Evolutionary conservation across 2,329 filamentous ascomycete genomes (phyloP).

Genomic region (Xylariaceae sp.): DNA sequence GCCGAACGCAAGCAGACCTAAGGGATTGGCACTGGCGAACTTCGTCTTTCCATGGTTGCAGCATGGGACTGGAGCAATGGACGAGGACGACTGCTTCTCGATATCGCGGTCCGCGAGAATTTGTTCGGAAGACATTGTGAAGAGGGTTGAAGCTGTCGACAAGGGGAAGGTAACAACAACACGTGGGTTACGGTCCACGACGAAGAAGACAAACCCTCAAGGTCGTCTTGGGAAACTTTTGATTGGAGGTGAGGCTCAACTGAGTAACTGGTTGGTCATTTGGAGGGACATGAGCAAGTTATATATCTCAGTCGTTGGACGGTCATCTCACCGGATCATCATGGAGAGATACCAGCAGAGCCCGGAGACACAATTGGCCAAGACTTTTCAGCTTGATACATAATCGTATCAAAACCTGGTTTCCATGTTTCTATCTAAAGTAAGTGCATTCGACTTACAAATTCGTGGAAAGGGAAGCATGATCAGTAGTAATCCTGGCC

Average conservation of each 20-base stretch:
- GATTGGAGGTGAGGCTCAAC: constrained; percentile 10
- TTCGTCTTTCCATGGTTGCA: constrained; percentile 20
- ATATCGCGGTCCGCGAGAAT: constrained; percentile 23
- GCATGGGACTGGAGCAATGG: constrained; percentile 12
- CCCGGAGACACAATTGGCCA: constrained; percentile 14
- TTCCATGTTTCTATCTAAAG: background rate
- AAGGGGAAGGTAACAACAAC: constrained; percentile 6
- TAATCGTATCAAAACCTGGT: background rate
- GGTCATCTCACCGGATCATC: constrained; percentile 10
- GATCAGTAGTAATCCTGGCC: constrained; percentile 22
- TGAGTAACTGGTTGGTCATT: background rate
- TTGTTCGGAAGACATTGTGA: constrained; percentile 19
- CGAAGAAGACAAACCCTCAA: constrained; percentile 18
- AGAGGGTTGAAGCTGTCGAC: constrained; percentile 8
- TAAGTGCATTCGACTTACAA: background rate
- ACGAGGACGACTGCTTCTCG: constrained; percentile 22
- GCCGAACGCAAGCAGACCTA: constrained; percentile 36
- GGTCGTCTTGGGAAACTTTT: constrained; percentile 10
- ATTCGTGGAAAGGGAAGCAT: constrained; percentile 6
- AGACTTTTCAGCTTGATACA: constrained; percentile 10
- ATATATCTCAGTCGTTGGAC: constrained; percentile 18
- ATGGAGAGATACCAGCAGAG: background rate
- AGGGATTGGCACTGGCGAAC: constrained; percentile 25
- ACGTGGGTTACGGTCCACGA: constrained; percentile 11
- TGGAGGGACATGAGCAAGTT: constrained; percentile 17